phyloP scores from a whole-genome alignment of 495 filamentous ascomycete species.

The Talaromyces nanjingensis region DNA sequence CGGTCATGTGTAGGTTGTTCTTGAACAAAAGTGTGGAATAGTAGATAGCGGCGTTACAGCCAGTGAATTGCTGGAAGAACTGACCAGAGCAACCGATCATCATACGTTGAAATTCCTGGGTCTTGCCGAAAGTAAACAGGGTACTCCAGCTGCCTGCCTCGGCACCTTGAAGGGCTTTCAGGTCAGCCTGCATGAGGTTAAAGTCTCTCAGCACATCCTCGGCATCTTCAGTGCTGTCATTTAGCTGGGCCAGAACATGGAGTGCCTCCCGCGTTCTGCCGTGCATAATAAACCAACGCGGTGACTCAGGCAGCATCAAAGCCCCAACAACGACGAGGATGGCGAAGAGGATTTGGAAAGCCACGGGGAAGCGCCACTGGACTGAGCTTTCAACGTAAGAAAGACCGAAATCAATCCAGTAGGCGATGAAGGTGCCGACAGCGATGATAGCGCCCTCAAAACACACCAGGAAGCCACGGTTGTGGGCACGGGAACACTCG shows the following conservation, averaged over 20 bases:
- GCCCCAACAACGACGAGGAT: constrained; percentile 20
- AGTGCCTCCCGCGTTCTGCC: constrained; percentile 39
- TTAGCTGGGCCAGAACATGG: constrained; percentile 33
- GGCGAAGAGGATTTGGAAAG: constrained; percentile 37
- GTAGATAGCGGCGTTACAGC: constrained; percentile 30
- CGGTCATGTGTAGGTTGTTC: constrained; percentile 25
- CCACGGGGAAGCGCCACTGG: constrained; percentile 42
- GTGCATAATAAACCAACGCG: constrained; percentile 46
- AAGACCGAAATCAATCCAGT: constrained; percentile 41
- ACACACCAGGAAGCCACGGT: constrained; percentile 26
- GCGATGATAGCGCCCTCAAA: constrained; percentile 28
- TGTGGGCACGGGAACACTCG: constrained; percentile 31
- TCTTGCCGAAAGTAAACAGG: constrained; percentile 34
- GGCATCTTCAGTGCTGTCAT: constrained; percentile 25
- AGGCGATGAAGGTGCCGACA: constrained; percentile 24
- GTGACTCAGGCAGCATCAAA: constrained; percentile 28
- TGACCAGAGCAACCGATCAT: constrained; percentile 47
- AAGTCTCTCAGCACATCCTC: constrained; percentile 35
- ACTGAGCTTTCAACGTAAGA: constrained; percentile 30
- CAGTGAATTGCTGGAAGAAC: constrained; percentile 45
- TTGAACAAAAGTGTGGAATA: constrained; percentile 7
- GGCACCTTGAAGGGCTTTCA: constrained; percentile 34
- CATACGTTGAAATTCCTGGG: constrained; percentile 42
- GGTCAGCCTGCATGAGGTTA: constrained; percentile 24
- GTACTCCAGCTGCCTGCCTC: constrained; percentile 28